Conservation (phyloP, 352 stramenopile species). For the Globisporangium spiculum region DNA sequence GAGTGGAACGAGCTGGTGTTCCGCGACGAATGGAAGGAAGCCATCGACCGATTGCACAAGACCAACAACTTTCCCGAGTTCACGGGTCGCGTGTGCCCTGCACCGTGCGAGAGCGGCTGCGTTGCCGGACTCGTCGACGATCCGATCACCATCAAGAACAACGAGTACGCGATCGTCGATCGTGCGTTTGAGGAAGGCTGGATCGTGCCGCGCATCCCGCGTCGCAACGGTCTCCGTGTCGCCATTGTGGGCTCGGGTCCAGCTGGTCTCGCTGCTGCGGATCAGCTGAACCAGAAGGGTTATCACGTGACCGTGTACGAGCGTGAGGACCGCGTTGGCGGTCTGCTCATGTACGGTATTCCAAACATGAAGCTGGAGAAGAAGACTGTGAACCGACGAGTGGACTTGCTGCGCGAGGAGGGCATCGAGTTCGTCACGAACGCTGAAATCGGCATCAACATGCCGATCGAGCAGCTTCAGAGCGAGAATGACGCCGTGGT, state of each 20-base stretch:
- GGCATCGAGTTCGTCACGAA: slow-evolving; percentile 98
- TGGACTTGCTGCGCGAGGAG: slow-evolving; percentile 94
- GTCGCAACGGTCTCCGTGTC: slow-evolving; percentile 93
- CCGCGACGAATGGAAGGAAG: slow-evolving; percentile 96
- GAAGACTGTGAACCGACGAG: slow-evolving; percentile 93
- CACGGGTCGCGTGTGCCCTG: slow-evolving; percentile 96
- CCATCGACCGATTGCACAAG: slow-evolving; percentile 95
- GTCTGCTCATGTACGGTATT: slow-evolving; percentile 98
- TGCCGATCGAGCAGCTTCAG: slow-evolving; percentile 75
- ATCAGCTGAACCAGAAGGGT: slow-evolving; percentile 98
- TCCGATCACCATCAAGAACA: slow-evolving; percentile 98
- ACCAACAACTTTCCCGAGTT: slow-evolving; percentile 99
- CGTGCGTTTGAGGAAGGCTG: slow-evolving; percentile 94
- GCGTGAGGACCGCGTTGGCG: slow-evolving; percentile 94
- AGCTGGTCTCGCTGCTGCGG: slow-evolving; percentile 90
- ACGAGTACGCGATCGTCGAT: slow-evolving; percentile 98
- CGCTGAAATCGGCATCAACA: slow-evolving; percentile 89
- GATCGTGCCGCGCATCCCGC: slow-evolving; percentile 92
- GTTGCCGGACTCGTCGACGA: slow-evolving; percentile 95
- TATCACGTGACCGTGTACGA: slow-evolving; percentile 97
- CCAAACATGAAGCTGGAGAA: slow-evolving; percentile 99
- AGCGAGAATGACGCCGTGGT: slow-evolving; percentile 90
- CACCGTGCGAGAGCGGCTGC: slow-evolving; percentile 95
- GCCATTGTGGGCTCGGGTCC: slow-evolving; percentile 94
- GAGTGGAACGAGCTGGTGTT: slow-evolving; percentile 99